Evolutionary conservation across 192 early-diverging fungal species (phyloP).

Genomic region (Spizellomyces punctatus): DNA sequence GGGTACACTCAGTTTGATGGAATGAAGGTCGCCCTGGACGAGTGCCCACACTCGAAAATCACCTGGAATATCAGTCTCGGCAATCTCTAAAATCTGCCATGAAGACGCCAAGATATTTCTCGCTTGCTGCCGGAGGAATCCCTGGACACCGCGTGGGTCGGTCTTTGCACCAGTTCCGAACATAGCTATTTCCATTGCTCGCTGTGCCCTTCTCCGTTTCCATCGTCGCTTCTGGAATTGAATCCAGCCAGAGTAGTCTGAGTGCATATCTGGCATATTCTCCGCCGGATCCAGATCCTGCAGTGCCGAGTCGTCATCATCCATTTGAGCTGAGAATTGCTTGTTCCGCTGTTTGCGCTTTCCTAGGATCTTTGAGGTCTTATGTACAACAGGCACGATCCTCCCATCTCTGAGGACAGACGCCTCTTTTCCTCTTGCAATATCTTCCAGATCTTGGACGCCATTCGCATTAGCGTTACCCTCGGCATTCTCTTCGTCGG

Average conservation of each 20-base stretch:
- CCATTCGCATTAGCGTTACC: slow-evolving; percentile 7
- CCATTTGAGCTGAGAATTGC: background rate
- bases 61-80: slow-evolving; percentile 79
- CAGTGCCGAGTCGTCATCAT: slow-evolving; percentile 4
- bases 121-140: slow-evolving; percentile 74
- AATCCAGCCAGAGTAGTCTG: slow-evolving; percentile 77
- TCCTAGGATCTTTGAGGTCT: slow-evolving; percentile 16
- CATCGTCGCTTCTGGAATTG: slow-evolving; percentile 73
- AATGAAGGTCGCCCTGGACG: slow-evolving; percentile 68
- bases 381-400: slow-evolving; percentile 38
- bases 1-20: slow-evolving; percentile 75
- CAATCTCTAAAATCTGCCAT: slow-evolving; percentile 90
- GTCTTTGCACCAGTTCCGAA: slow-evolving; percentile 1
- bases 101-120: slow-evolving; percentile 60
- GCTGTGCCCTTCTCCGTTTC: slow-evolving; percentile 61
- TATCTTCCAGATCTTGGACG: slow-evolving; percentile 45
- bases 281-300: slow-evolving; percentile 43
- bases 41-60: slow-evolving; percentile 88
- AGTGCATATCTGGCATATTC: slow-evolving; percentile 64
- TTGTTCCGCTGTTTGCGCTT: slow-evolving; percentile 21
- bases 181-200: slow-evolving; percentile 7
- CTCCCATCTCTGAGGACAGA: slow-evolving; percentile 6
- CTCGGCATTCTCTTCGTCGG: slow-evolving; percentile 11
- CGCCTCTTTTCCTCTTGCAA: slow-evolving; percentile 8
- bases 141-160: slow-evolving; percentile 28